Percentiles rank a stretch among this genome's conserved stretches.
Evolutionary conservation across 306 rosid genomes (phyloP).

Genomic region (Rosa multiflora): DNA sequence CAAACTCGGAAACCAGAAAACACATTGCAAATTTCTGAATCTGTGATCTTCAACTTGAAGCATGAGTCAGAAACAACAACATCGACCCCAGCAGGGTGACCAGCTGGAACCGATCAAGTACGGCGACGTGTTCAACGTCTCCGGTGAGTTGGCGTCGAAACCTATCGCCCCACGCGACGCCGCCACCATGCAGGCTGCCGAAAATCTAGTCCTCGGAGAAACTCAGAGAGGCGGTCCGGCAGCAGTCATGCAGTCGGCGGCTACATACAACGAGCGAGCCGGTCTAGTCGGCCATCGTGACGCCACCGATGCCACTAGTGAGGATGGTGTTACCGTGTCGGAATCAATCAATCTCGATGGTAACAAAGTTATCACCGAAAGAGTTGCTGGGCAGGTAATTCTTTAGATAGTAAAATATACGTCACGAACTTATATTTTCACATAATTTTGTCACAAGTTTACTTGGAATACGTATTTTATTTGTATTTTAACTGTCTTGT

Average conservation of each 20-base stretch:
- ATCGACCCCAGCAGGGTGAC: slow-evolving; percentile 11
- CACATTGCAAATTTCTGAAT: not conserved
- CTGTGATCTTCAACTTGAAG: not conserved
- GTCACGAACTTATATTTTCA: not conserved
- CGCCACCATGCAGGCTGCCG: slow-evolving; percentile 58
- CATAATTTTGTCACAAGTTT: not conserved
- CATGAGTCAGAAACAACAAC: slow-evolving; percentile 42
- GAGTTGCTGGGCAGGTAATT: slow-evolving; percentile 41
- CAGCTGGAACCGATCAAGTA: slow-evolving; percentile 47
- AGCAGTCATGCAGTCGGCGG: slow-evolving; percentile 64
- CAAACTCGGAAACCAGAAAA: not conserved
- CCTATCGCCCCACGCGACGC: slow-evolving; percentile 51
- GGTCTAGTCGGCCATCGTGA: slow-evolving; percentile 32
- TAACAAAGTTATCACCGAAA: slow-evolving; percentile 40
- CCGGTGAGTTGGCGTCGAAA: slow-evolving; percentile 47
- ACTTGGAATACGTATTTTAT: not conserved
- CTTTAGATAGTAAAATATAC: not conserved
- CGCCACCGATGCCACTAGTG: slow-evolving; percentile 23
- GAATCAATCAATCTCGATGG: slow-evolving; percentile 29
- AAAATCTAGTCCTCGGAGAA: slow-evolving; percentile 45
- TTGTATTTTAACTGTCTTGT: not conserved
- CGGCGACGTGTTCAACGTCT: slow-evolving; percentile 62
- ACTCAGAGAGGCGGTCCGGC: slow-evolving; percentile 62
- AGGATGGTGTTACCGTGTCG: slow-evolving; percentile 41
- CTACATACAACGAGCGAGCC: slow-evolving; percentile 28